Conservation (phyloP, 2,329 filamentous ascomycete species). For the Ophiostoma australiae region DNA sequence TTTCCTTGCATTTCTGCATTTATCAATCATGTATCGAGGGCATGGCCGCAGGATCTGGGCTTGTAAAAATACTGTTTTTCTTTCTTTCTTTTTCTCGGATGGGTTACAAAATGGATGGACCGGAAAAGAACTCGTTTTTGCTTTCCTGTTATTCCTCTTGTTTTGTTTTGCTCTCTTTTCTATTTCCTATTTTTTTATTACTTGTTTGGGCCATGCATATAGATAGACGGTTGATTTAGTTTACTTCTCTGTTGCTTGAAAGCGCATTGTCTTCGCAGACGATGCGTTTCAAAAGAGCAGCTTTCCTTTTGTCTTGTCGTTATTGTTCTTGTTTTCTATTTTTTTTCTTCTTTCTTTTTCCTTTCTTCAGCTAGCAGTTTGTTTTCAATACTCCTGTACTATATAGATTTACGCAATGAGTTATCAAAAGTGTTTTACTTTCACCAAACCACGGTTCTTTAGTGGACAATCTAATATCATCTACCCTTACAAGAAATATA, state of each 20-base stretch:
- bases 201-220: constrained; percentile 24
- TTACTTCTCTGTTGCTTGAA: not conserved
- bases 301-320: not conserved
- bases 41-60: constrained; percentile 15
- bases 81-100: not conserved
- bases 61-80: not conserved
- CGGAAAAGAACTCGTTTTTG: constrained; percentile 7
- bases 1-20: constrained; percentile 5
- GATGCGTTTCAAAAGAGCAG: not conserved
- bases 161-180: not conserved
- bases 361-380: not conserved
- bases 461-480: no score
- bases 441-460: not conserved
- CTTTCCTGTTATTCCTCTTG: not conserved
- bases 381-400: constrained; percentile 16
- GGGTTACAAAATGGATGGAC: constrained; percentile 16
- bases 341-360: not conserved
- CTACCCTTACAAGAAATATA: no score
- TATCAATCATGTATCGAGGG: constrained; percentile 17
- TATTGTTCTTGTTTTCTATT: not conserved
- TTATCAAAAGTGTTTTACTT: constrained; percentile 1
- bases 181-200: not conserved
- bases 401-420: constrained; percentile 16
- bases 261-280: not conserved
- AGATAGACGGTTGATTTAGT: constrained; percentile 22